A percentile compares a stretch with the other conserved stretches of the same genome.
These are phyloP conservation scores for Rhodofomes roseus DNA, from an alignment of 1,284 basidiomycete genomes.

Conservation along the genomic window DNA sequence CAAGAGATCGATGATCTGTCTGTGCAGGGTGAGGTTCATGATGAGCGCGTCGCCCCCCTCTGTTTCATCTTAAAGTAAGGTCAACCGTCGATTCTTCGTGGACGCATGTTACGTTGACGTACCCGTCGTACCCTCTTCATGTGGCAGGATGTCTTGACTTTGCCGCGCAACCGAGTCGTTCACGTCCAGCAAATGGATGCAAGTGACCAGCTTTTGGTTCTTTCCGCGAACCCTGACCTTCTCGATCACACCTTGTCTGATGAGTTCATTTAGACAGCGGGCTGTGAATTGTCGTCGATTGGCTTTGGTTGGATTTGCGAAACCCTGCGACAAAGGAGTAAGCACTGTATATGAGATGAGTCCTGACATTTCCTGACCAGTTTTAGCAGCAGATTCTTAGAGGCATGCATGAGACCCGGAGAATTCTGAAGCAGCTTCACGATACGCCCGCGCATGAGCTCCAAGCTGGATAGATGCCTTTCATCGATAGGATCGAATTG, in stretches of 20 bases:
- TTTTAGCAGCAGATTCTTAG: conserved; percentile 65
- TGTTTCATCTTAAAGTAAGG: not conserved
- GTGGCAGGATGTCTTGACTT: not conserved
- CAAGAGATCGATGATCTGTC: conserved; percentile 69
- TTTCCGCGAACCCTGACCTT: conserved; percentile 58
- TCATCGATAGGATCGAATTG: conserved; percentile 72
- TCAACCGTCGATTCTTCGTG: not conserved
- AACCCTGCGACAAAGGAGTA: conserved; percentile 51
- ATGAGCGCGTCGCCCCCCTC: conserved; percentile 36
- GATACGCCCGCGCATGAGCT: conserved; percentile 62
- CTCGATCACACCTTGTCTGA: conserved; percentile 68
- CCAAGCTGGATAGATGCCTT: conserved; percentile 69
- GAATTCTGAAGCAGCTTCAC: conserved; percentile 66
- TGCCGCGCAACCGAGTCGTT: conserved; percentile 1
- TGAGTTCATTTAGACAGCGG: conserved; percentile 59
- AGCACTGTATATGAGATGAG: not conserved
- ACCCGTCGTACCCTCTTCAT: conserved; percentile 4
- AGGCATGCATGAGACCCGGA: conserved; percentile 61
- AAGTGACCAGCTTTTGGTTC: conserved; percentile 48
- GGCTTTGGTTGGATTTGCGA: conserved; percentile 63
- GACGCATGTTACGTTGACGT: not conserved
- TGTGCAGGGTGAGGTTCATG: conserved; percentile 63
- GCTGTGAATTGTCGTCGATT: conserved; percentile 76
- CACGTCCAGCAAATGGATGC: conserved; percentile 53
- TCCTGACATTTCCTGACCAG: conserved; percentile 47